Evolutionary conservation across 2,329 filamentous ascomycete species (phyloP).

Genomic region (Dactylellina sp.): DNA sequence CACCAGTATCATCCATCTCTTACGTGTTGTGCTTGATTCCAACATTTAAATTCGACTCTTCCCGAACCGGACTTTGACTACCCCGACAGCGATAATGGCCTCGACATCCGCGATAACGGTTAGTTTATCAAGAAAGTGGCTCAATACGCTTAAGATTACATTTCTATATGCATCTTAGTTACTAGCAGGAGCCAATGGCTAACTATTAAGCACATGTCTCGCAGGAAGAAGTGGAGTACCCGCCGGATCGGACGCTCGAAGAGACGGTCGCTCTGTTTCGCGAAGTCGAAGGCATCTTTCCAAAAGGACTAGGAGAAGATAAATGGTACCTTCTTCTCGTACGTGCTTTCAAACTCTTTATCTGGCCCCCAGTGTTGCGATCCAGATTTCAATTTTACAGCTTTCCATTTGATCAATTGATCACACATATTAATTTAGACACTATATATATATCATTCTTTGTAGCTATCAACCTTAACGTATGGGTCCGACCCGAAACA

Average conservation of each 20-base stretch:
- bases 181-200: not conserved
- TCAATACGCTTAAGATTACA: not conserved
- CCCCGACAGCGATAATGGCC: conserved; percentile 2
- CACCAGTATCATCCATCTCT: not conserved
- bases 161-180: not conserved
- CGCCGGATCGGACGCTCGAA: conserved; percentile 62
- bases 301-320: conserved; percentile 64
- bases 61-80: conserved; percentile 5
- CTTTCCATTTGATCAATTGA: too few species aligned
- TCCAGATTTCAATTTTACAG: too few species aligned
- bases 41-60: conserved; percentile 3
- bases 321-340: conserved; percentile 67
- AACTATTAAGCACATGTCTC: not conserved
- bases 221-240: conserved; percentile 15
- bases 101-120: not conserved
- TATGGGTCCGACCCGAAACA: conserved; percentile 69
- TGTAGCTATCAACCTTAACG: conserved; percentile 64
- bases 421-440: not conserved
- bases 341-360: too few species aligned
- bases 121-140: not conserved
- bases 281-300: conserved; percentile 65
- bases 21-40: conserved; percentile 7
- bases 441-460: conserved; percentile 57
- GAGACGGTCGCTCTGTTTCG: conserved; percentile 65
- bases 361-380: too few species aligned